A percentile compares a stretch with the other conserved stretches of the same genome.
phyloP scores from a whole-genome alignment of 2,329 filamentous ascomycete genomes.

The Simplicillium sp. region DNA sequence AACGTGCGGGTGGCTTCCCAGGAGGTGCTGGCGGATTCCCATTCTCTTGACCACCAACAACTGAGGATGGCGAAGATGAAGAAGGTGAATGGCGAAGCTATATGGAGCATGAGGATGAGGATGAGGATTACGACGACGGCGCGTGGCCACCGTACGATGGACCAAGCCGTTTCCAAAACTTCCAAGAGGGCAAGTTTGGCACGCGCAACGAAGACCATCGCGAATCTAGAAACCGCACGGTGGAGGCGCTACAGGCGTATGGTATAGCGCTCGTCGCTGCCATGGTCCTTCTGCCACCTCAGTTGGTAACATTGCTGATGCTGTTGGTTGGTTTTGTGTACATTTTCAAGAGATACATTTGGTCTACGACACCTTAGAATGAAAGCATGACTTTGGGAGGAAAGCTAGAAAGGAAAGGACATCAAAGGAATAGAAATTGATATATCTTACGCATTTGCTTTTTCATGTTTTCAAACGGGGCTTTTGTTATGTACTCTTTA shows the following conservation, averaged over 20 bases:
- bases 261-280: conserved; percentile 32
- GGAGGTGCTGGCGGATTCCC: conserved; percentile 20
- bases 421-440: neutral
- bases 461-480: too few relatives aligned
- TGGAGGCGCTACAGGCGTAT: conserved; percentile 31
- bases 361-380: neutral
- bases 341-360: conserved; percentile 21
- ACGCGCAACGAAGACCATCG: conserved; percentile 9
- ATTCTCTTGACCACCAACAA: conserved; percentile 40
- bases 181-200: conserved; percentile 12
- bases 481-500: neutral
- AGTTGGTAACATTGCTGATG: conserved; percentile 26
- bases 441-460: too few relatives aligned
- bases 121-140: conserved; percentile 21
- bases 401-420: neutral
- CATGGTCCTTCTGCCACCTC: conserved; percentile 35
- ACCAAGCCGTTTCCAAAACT: neutral
- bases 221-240: conserved; percentile 22
- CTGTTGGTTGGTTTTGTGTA: conserved; percentile 28
- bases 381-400: neutral
- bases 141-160: conserved; percentile 7
- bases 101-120: conserved; percentile 22
- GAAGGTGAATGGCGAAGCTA: conserved; percentile 11
- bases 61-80: conserved; percentile 17
- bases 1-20: conserved; percentile 24